A percentile compares a stretch with the other conserved stretches of the same genome.
These are phyloP conservation scores for Scutellaria baicalensis DNA, from an alignment of 257 asterid species.

Conservation along the genomic window DNA sequence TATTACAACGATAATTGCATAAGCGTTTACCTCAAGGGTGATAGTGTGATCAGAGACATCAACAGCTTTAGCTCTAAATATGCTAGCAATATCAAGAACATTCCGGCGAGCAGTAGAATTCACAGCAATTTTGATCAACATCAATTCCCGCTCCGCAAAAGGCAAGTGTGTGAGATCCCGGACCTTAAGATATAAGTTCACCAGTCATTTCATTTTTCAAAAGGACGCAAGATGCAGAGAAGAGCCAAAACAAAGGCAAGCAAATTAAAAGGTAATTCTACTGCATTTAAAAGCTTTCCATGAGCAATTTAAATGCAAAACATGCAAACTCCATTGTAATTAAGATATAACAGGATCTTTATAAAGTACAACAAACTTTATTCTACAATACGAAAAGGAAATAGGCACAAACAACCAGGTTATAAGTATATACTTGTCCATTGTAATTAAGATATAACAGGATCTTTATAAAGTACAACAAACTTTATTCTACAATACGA, in stretches of 20 bases:
- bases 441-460: too few relatives aligned
- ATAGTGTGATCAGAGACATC: constrained; percentile 98
- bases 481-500: too few relatives aligned
- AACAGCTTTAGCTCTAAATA: constrained; percentile 95
- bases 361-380: too few relatives aligned
- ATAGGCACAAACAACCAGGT: too few relatives aligned
- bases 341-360: too few relatives aligned
- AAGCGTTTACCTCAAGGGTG: constrained; percentile 72
- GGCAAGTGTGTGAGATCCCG: constrained; percentile 82
- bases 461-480: too few relatives aligned
- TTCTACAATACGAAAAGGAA: too few relatives aligned
- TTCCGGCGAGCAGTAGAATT: constrained; percentile 87
- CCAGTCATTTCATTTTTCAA: constrained; percentile 12
- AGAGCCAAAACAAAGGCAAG: neutral
- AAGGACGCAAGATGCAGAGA: neutral
- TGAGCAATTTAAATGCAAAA: too few relatives aligned
- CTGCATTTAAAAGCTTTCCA: neutral
- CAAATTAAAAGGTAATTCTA: neutral
- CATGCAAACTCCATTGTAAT: too few relatives aligned
- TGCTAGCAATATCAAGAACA: constrained; percentile 96
- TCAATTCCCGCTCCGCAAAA: constrained; percentile 88
- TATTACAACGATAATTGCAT: neutral
- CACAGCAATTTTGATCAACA: constrained; percentile 85
- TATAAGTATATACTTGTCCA: too few relatives aligned
- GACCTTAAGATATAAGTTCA: constrained; percentile 45